Percentiles rank a stretch among this genome's conserved stretches.
These are phyloP conservation scores for Lasiodiplodia citricola DNA, from an alignment of 2,329 filamentous ascomycete genomes.

Conservation along the genomic window DNA sequence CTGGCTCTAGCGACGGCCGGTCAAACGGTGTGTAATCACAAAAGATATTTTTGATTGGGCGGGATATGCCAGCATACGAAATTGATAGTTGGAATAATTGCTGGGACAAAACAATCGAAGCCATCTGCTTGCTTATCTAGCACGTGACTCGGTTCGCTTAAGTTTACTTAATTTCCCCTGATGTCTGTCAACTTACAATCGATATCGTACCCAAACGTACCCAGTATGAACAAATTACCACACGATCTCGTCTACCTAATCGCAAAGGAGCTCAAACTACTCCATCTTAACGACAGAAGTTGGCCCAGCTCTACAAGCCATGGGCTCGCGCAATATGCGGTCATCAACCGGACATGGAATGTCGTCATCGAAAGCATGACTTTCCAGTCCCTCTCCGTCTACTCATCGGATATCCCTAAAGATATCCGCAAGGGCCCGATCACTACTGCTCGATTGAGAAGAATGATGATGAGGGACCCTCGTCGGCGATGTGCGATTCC, in stretches of 20 bases:
- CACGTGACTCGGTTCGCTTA: too few species aligned
- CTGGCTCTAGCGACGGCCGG: too few species aligned
- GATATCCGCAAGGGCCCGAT: neutral
- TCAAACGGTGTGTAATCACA: too few species aligned
- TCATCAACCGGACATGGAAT: neutral
- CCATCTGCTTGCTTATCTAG: too few species aligned
- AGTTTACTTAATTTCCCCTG: neutral
- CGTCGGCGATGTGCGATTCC: neutral
- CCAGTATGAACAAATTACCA: neutral
- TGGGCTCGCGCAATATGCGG: neutral
- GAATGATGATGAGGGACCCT: neutral
- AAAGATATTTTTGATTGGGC: too few species aligned
- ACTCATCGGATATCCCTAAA: neutral
- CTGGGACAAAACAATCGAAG: too few species aligned
- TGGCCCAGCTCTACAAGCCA: neutral
- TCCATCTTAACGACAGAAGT: neutral
- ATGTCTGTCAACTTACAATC: neutral
- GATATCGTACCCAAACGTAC: neutral
- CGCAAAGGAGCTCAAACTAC: neutral
- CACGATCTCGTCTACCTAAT: neutral
- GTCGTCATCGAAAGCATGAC: neutral
- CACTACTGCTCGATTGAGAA: neutral
- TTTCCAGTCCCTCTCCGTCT: neutral
- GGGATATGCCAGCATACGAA: too few species aligned
- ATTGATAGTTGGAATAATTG: too few species aligned